phyloP scores from a whole-genome alignment of 345 rosid species.

The Noccaea caerulescens region DNA sequence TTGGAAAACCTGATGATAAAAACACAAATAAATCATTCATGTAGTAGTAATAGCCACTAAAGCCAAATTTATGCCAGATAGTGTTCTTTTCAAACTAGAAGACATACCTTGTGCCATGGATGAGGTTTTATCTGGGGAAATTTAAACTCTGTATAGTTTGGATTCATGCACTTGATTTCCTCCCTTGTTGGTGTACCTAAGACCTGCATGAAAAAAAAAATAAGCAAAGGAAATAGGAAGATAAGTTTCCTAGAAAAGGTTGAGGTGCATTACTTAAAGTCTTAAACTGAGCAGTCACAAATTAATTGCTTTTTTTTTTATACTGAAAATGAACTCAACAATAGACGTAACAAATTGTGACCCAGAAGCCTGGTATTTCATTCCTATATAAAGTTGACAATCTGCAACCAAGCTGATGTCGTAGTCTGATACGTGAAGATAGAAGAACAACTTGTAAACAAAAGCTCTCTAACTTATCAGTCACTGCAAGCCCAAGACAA shows the following conservation, averaged over 20 bases:
- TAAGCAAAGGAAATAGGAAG: conserved; percentile 26
- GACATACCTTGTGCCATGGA: conserved; percentile 89
- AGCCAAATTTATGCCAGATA: background rate
- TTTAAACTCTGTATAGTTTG: conserved; percentile 88
- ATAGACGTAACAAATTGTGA: background rate
- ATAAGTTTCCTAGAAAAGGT: conserved; percentile 8
- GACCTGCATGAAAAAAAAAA: conserved; percentile 51
- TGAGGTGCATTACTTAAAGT: conserved; percentile 13
- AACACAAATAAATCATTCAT: conserved; percentile 4
- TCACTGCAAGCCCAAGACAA: background rate
- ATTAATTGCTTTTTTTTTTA: conserved; percentile 12
- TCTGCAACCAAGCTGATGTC: conserved; percentile 15
- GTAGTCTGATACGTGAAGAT: conserved; percentile 11
- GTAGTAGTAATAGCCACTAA: conserved; percentile 9
- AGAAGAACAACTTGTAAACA: conserved; percentile 12
- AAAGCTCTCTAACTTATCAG: conserved; percentile 21
- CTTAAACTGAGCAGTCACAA: conserved; percentile 32
- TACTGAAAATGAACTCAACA: conserved; percentile 19
- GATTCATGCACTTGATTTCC: conserved; percentile 98
- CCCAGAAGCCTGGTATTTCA: conserved; percentile 5
- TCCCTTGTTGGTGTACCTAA: conserved; percentile 94
- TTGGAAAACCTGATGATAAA: conserved; percentile 48
- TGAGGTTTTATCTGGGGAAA: conserved; percentile 95
- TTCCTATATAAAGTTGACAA: conserved; percentile 17
- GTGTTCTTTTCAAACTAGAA: background rate